phyloP scores from a whole-genome alignment of 768 basidiomycete species.

The Boletus sensibilis region DNA sequence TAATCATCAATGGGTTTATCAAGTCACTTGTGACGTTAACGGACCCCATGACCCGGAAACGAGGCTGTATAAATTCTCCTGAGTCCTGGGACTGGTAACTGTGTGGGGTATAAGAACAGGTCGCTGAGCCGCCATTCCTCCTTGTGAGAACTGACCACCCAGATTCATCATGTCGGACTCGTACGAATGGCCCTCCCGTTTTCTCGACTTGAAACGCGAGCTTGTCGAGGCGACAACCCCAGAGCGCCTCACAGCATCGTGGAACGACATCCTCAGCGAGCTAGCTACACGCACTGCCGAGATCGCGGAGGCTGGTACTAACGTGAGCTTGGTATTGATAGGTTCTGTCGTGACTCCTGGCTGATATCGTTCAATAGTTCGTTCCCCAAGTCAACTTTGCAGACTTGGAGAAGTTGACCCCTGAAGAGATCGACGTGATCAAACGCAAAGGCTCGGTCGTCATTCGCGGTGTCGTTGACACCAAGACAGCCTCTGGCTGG shows the following conservation, averaged over 20 bases:
- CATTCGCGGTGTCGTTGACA: conserved; percentile 59
- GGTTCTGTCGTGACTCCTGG: background rate
- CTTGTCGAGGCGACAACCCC: conserved; percentile 52
- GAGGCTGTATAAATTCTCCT: background rate
- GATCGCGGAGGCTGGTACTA: conserved; percentile 46
- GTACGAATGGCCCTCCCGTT: conserved; percentile 38
- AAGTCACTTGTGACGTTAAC: background rate
- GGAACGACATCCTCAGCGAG: conserved; percentile 56
- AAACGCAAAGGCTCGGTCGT: conserved; percentile 58
- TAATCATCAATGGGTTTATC: background rate
- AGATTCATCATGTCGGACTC: conserved; percentile 13
- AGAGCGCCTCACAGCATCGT: conserved; percentile 48
- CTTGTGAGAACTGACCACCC: background rate
- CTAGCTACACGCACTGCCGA: conserved; percentile 45
- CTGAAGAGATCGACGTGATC: conserved; percentile 49
- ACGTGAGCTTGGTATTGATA: conserved; percentile 37
- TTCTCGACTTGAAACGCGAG: conserved; percentile 55
- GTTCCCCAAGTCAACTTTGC: conserved; percentile 62
- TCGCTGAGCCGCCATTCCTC: background rate
- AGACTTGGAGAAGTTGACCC: conserved; percentile 47
- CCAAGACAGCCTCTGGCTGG: conserved; percentile 56
- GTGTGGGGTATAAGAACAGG: conserved; percentile 14
- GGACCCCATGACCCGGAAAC: background rate
- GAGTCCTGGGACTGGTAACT: background rate
- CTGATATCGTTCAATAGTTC: conserved; percentile 37